Evolutionary conservation across 2,329 filamentous ascomycete species (phyloP).

Genomic region (Xylaria sp.): DNA sequence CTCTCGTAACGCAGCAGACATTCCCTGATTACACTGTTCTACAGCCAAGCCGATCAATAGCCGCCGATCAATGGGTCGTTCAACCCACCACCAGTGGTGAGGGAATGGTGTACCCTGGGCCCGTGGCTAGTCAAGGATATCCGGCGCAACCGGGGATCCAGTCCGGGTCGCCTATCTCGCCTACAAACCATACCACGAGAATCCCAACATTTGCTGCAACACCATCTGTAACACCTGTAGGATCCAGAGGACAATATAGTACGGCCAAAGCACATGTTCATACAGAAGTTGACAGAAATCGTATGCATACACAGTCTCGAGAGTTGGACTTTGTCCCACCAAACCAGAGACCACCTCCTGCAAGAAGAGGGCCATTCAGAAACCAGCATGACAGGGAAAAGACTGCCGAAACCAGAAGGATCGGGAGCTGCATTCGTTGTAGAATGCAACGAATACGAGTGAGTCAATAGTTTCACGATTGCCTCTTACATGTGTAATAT

Average conservation of each 20-base stretch:
- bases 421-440: constrained; percentile 70
- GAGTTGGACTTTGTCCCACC: constrained; percentile 52
- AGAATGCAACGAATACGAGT: constrained; percentile 72
- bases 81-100: constrained; percentile 52
- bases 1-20: constrained; percentile 46
- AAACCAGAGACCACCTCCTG: constrained; percentile 52
- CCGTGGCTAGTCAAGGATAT: constrained; percentile 44
- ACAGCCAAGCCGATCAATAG: constrained; percentile 50
- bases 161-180: constrained; percentile 39
- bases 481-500: constrained; percentile 1
- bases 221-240: constrained; percentile 33
- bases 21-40: constrained; percentile 53
- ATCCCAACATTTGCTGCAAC: constrained; percentile 36
- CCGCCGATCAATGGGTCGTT: constrained; percentile 42
- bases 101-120: constrained; percentile 55
- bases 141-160: constrained; percentile 43
- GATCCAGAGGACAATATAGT: constrained; percentile 38
- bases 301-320: constrained; percentile 36
- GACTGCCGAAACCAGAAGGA: constrained; percentile 67
- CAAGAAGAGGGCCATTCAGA: constrained; percentile 65
- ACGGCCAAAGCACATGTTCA: constrained; percentile 30
- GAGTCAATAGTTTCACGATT: constrained; percentile 48
- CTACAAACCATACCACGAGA: constrained; percentile 41
- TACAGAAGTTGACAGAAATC: constrained; percentile 40
- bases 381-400: constrained; percentile 62